Evolutionary conservation across 768 basidiomycete genomes (phyloP), one percentile per base, ranked within the genome.

Genomic region (Mycena amicta): DNA sequence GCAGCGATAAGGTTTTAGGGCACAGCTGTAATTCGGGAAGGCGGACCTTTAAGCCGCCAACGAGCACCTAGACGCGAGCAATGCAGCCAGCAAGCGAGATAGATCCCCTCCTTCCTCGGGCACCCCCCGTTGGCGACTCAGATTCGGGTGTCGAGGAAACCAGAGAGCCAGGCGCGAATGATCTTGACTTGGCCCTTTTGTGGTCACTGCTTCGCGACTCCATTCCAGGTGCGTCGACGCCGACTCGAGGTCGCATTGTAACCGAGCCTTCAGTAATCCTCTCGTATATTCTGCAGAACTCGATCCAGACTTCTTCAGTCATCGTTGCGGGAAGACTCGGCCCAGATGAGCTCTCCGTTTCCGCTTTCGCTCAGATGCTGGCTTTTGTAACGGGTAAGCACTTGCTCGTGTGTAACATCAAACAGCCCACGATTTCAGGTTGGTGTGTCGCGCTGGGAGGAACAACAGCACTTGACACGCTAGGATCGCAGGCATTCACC

Each of bases 361-460:
- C 90, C 13, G 88, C 90, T 41, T 88, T 90, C 65, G 80, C 87
- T 27, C 74, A 88, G 68, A 91, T 91, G 89, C 72, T 92, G 64
- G 89, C 88, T 15, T 88, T 85, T 68, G 89, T 90, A 6, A 88
- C 89, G 79, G 87, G 88, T 83, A 73, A 85, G 85, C 86, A 70
- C 67, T 67, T 67, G 53, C 57, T 61, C 57, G 46, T 66, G 70
- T 47, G 59, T 28, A 50, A 57, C 63, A 55, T 65, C 47, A 66
- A 58, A 67, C 68, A 83, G 78, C 65, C 68, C 67, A 61, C 57
- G 53, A 60, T 51, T 57, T 65, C 70, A 90, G 89, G 89, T 39
- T 90, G 89, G 88, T 85, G 83, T 66, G 78, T 91, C 55, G 89
- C 88, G 12, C 78, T 91, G 20, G 89, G 89, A 15, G 89, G 89